Conservation (phyloP, 2,329 filamentous ascomycete genomes). For the Sporothrix brunneoviolacea region DNA sequence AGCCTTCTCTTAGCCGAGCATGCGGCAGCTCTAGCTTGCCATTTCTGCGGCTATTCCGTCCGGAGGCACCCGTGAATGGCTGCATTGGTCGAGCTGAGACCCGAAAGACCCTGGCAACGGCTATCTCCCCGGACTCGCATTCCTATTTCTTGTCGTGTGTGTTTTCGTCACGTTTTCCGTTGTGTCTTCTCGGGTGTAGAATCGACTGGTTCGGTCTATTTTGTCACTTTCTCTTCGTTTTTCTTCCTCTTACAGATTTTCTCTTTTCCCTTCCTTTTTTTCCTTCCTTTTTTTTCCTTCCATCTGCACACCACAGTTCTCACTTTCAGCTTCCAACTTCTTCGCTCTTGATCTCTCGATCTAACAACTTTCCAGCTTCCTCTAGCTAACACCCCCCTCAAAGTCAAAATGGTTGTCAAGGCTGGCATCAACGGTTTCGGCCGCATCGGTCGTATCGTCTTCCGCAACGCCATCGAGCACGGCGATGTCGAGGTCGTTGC, state of each 20-base stretch:
- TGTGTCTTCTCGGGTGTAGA: background rate
- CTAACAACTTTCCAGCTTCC: background rate
- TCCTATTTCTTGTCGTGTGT: slow-evolving; percentile 14
- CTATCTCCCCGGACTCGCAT: background rate
- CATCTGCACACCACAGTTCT: background rate
- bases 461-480: slow-evolving; percentile 95
- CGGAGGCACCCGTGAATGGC: slow-evolving; percentile 14
- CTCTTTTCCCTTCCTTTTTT: background rate
- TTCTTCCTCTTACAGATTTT: background rate
- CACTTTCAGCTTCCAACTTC: background rate
- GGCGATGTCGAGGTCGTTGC: slow-evolving; percentile 85
- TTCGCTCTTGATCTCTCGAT: background rate
- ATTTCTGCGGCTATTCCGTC: slow-evolving; percentile 14
- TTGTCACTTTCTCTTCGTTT: background rate
- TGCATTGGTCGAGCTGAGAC: slow-evolving; percentile 2
- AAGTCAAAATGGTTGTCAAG: slow-evolving; percentile 54
- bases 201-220: background rate
- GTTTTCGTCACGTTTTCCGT: slow-evolving; percentile 5
- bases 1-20: slow-evolving; percentile 6
- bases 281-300: background rate
- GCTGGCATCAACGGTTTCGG: slow-evolving; percentile 99
- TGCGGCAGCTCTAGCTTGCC: slow-evolving; percentile 6
- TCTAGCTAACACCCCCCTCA: slow-evolving; percentile 5
- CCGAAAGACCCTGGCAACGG: slow-evolving; percentile 13
- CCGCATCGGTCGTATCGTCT: slow-evolving; percentile 98